Percentiles rank a stretch among this genome's conserved stretches.
Evolutionary conservation across 1,284 basidiomycete species (phyloP).

Genomic region (Termitomyces sp.): DNA sequence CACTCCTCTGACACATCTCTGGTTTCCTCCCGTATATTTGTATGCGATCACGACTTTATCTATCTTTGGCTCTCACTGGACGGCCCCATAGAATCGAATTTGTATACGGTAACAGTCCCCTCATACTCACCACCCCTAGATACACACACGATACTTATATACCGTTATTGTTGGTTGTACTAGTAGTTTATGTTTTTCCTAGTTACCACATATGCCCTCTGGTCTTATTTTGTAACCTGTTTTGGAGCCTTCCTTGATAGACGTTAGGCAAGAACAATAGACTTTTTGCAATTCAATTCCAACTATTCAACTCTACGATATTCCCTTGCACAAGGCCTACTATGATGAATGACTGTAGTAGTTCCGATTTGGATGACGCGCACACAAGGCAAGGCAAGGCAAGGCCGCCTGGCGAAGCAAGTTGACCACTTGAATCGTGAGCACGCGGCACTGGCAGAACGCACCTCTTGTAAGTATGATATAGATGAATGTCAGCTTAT

Average conservation of each 20-base stretch:
- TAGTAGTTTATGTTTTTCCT: slow-evolving; percentile 1
- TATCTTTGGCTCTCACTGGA: slow-evolving; percentile 3
- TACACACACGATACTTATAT: slow-evolving; percentile 5
- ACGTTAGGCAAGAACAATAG: neutral
- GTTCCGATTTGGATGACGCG: no score
- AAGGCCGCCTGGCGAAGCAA: no score
- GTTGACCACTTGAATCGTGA: no score
- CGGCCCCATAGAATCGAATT: slow-evolving; percentile 11
- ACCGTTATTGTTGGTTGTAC: slow-evolving; percentile 3
- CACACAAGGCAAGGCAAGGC: no score
- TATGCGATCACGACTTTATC: neutral
- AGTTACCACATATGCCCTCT: neutral
- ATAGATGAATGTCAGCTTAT: no score
- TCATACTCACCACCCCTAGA: slow-evolving; percentile 1
- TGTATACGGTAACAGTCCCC: slow-evolving; percentile 5
- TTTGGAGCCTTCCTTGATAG: neutral
- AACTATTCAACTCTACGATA: no score
- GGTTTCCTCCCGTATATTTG: neutral
- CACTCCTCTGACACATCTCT: neutral
- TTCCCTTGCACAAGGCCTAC: no score
- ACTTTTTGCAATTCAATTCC: neutral
- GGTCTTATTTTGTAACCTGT: neutral
- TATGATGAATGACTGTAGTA: no score
- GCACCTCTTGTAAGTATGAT: no score
- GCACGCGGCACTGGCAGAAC: no score